Evolutionary conservation across 2,329 filamentous ascomycete genomes (phyloP), one percentile per base, ranked within the genome.

Genomic region (Fonsecaea nubica): DNA sequence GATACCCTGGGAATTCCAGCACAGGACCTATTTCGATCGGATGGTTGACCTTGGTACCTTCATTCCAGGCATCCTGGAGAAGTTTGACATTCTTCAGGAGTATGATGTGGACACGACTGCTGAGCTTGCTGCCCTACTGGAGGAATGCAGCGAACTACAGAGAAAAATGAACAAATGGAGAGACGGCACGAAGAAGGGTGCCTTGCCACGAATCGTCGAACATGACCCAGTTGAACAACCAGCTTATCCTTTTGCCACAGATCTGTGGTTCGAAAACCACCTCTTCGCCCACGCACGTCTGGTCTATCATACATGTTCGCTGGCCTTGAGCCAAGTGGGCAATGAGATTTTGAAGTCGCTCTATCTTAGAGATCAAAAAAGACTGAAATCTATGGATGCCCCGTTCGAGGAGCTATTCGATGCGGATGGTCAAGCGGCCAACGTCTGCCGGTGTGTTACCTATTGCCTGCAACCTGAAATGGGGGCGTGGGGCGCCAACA

Each of bases 21-120:
- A 69, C 21, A 77, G 78, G 63, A 75, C 74, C 1, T 72, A 76
- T 30, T 75, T 76, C 36, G 78, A 79, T 61, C 64, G 64, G 3
- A 70, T 80, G 21, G 60, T 78, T 5, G 77, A 79, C 62, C 73
- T 77, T 12, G 64, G 77, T 8, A 74, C 74, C 7, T 68, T 71
- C 2, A 63, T 79, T 7, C 78, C 77, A 1, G 74, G 72, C 25
- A 63, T 78, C 9, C 62, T 78, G 3, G 74, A 74, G 63, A 69
- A 73, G 1, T 64, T 77, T 1, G 76, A 79, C 55, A 58, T 64
- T 7, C 56, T 72, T 30, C 65, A 52, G 38, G 66, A 64, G 33
- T 62, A 56, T 36, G 45, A 62, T 55, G 59, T 33, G 8, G 67
- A 63, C 33, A 57, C 52, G 25, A 38, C 45, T 6, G 21, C 52